Conservation (phyloP, 1,284 basidiomycete genomes). For the Irpex sp. region DNA sequence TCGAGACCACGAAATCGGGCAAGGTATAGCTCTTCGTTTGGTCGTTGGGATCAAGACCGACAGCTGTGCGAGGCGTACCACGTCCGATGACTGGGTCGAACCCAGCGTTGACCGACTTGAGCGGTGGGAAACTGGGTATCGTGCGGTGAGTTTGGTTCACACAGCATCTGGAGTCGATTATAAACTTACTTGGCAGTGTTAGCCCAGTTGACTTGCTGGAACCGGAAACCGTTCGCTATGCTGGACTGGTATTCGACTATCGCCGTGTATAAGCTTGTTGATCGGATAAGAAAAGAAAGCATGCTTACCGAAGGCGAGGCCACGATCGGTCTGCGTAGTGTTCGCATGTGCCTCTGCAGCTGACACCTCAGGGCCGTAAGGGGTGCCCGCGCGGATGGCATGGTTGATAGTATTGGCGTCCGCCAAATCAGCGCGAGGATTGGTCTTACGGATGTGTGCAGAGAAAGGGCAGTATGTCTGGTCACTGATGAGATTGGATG, state of each 20-base stretch:
- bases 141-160: neutral
- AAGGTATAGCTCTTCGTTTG: conserved; percentile 23
- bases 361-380: conserved; percentile 31
- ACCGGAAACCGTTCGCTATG: conserved; percentile 11
- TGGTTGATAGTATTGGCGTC: conserved; percentile 16
- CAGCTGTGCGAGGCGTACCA: conserved; percentile 28
- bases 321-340: conserved; percentile 6
- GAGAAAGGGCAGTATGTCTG: conserved; percentile 46
- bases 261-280: neutral
- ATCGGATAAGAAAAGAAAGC: neutral
- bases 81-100: conserved; percentile 45
- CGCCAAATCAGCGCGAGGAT: conserved; percentile 45
- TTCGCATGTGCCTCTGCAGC: neutral
- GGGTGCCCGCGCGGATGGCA: conserved; percentile 35
- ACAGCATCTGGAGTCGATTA: neutral
- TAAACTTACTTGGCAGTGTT: conserved; percentile 9
- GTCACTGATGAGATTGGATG: conserved; percentile 13
- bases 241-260: conserved; percentile 5
- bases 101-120: conserved; percentile 20
- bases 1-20: conserved; percentile 18
- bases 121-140: conserved; percentile 24
- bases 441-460: conserved; percentile 53
- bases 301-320: conserved; percentile 4
- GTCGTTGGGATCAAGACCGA: conserved; percentile 38
- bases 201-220: conserved; percentile 11